Evolutionary conservation across 148 eudicot species (phyloP), one percentile per base, ranked within the genome.

Genomic region (Amaranthus cruentus): DNA sequence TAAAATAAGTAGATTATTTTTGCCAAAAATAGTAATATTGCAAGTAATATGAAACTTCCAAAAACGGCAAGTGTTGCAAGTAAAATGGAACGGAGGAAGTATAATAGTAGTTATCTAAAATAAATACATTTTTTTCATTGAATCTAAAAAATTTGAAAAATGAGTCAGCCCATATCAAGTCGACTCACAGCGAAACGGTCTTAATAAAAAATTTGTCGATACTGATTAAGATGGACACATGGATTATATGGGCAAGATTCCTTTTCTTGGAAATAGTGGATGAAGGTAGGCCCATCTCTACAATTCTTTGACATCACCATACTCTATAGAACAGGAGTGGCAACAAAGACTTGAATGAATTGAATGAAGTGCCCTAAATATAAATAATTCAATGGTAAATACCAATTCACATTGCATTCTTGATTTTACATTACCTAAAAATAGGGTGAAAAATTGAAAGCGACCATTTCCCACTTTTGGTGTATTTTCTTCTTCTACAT

Each of bases 391-490:
- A 28, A 28, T 28, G 38, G 59, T 10, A 59, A 4, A 43, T 18
- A 52, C n/a, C 55, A 28, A 28, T 28, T 28, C 38, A 28, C 1
- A 28, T 28, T 28, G 38, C 38, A 28, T 28, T 28, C 38, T 28
- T 28, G 38, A 28, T 28, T 28, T 44, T 46, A 59, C 46, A 9
- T 59, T 69, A 68, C 49, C 50, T 68, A 76, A 73, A 77, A 53
- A 77, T 77, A 69, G 72, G 72, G 47, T 61, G 44, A 42, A 75
- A 10, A 28, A 84, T 65, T 65, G 85, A 81, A 80, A 85, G 76
- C 77, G 88, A 87, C 88, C 69, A 76, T 60, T 85, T 79, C 88
- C 90, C 76, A 78, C 85, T 76, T 75, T 68, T 68, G 48, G 38
- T 28, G 11, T 44, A 76, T 79, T 74, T 72, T 81, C 71, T 78